Conservation (phyloP, 805 yeast genomes). For the Candida cerambycidarum region DNA sequence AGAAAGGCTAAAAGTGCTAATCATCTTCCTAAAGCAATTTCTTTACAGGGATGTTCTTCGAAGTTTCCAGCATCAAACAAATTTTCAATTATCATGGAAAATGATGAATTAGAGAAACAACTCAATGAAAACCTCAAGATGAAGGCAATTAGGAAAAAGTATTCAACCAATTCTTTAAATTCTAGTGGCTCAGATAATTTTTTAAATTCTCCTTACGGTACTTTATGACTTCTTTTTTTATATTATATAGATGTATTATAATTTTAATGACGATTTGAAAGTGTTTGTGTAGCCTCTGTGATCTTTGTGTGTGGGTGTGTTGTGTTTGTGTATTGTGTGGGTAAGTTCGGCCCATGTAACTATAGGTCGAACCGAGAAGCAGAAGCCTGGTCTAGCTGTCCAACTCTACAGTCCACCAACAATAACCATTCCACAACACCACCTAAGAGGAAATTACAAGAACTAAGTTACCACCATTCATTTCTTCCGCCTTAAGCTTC, state of each 20-base stretch:
- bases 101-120: constrained; percentile 3
- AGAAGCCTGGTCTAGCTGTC: too few species aligned
- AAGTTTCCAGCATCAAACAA: constrained; percentile 3
- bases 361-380: too few species aligned
- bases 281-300: too few species aligned
- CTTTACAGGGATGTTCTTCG: constrained; percentile 11
- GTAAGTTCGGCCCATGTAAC: too few species aligned
- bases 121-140: background rate
- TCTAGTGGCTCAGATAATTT: constrained; percentile 1
- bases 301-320: too few species aligned
- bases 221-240: constrained; percentile 1
- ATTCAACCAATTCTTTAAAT: background rate
- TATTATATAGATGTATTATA: constrained; percentile 4
- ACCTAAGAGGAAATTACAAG: too few species aligned
- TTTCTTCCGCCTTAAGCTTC: too few species aligned
- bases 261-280: too few species aligned
- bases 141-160: background rate
- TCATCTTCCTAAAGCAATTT: background rate
- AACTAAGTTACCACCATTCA: too few species aligned
- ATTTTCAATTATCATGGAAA: constrained; percentile 10
- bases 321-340: too few species aligned
- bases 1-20: constrained; percentile 8
- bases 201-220: constrained; percentile 1
- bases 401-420: too few species aligned
- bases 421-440: too few species aligned